Conservation (phyloP, 352 stramenopile species). For the Globisporangium orthogonon region DNA sequence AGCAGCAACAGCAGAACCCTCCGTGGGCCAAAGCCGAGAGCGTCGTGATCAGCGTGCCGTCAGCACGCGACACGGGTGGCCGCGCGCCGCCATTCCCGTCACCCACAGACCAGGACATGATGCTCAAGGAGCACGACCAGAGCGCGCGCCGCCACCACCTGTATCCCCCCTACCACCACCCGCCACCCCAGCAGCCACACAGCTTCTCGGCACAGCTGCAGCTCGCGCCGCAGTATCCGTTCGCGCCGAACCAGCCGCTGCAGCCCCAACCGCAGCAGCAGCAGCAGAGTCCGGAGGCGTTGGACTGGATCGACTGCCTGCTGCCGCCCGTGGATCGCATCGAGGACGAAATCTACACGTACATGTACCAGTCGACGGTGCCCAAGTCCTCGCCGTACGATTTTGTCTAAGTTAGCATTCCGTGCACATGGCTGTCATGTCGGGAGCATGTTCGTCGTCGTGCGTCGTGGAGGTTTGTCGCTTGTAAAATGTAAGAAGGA, state of each 20-base stretch:
- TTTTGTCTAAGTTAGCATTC: constrained; percentile 23
- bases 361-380: constrained; percentile 26
- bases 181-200: neutral
- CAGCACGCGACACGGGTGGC: constrained; percentile 13
- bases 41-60: constrained; percentile 17
- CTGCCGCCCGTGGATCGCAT: constrained; percentile 26
- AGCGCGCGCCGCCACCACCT: constrained; percentile 15
- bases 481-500: neutral
- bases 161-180: constrained; percentile 6
- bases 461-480: neutral
- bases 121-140: constrained; percentile 32
- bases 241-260: neutral
- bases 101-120: constrained; percentile 17
- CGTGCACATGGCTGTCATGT: neutral
- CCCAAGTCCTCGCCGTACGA: constrained; percentile 26
- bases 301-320: constrained; percentile 57
- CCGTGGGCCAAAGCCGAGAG: constrained; percentile 15
- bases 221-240: neutral
- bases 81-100: constrained; percentile 17
- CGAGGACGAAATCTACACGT: constrained; percentile 33
- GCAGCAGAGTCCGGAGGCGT: constrained; percentile 22
- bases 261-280: neutral
- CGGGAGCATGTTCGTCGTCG: neutral
- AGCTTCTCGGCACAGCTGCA: neutral
- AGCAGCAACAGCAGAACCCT: too few species aligned